These are phyloP conservation scores for Yamadazyma ubonensis DNA, from an alignment of 805 yeast species.

Conservation along the genomic window DNA sequence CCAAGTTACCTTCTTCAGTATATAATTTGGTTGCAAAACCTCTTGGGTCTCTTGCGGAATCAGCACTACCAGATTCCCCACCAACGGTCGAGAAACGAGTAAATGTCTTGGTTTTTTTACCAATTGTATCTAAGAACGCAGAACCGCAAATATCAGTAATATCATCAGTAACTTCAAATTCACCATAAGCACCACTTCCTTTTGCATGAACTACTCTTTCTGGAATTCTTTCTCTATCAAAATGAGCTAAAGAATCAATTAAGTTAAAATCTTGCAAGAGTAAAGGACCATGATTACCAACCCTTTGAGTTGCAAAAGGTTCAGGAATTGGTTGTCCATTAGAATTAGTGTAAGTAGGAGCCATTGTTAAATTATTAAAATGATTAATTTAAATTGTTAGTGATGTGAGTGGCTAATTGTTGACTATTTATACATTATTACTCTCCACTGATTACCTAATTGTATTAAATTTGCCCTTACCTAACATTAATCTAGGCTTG, in stretches of 20 bases:
- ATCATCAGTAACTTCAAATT: slow-evolving; percentile 84
- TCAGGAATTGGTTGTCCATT: slow-evolving; percentile 77
- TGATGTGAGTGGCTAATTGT: neutral
- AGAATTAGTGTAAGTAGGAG: slow-evolving; percentile 68
- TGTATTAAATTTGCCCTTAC: slow-evolving; percentile 5
- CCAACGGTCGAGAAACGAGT: slow-evolving; percentile 87
- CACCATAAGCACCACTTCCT: slow-evolving; percentile 89
- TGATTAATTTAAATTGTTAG: neutral
- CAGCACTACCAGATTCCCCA: slow-evolving; percentile 80
- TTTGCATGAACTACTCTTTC: slow-evolving; percentile 94
- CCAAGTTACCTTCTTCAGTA: slow-evolving; percentile 83
- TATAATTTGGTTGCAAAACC: slow-evolving; percentile 79
- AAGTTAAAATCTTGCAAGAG: slow-evolving; percentile 78
- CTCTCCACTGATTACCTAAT: slow-evolving; percentile 4
- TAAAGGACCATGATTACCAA: slow-evolving; percentile 75
- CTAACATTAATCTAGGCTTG: slow-evolving; percentile 1
- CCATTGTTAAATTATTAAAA: slow-evolving; percentile 24
- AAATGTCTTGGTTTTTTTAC: slow-evolving; percentile 73
- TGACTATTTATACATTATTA: neutral
- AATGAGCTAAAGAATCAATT: slow-evolving; percentile 80
- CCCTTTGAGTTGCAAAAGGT: slow-evolving; percentile 73
- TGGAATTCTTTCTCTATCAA: slow-evolving; percentile 87
- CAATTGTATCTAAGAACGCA: slow-evolving; percentile 67
- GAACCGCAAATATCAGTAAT: slow-evolving; percentile 70
- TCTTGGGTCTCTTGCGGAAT: slow-evolving; percentile 84